phyloP scores from a whole-genome alignment of 139 green algal species.

The Micractinium sp. region DNA sequence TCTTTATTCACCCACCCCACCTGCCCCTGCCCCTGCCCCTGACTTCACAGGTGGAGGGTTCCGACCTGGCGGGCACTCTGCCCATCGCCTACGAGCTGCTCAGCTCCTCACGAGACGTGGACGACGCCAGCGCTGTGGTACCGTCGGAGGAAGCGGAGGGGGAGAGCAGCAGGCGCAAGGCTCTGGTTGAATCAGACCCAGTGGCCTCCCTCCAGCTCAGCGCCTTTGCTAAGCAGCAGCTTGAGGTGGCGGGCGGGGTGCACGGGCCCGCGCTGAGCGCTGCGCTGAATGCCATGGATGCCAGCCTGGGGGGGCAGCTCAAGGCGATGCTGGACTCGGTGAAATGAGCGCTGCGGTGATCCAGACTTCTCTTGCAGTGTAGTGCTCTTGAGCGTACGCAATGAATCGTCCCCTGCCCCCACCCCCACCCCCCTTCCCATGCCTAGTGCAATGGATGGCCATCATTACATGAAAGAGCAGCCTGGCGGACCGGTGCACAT shows the following conservation, averaged over 20 bases:
- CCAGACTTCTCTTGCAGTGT: too few relatives aligned
- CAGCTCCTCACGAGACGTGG: background rate
- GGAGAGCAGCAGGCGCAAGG: slow-evolving; percentile 31
- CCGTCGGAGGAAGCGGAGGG: slow-evolving; percentile 45
- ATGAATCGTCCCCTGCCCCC: too few relatives aligned
- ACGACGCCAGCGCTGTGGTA: slow-evolving; percentile 37
- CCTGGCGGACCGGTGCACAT: too few relatives aligned
- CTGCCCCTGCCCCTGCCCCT: background rate
- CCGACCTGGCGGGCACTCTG: slow-evolving; percentile 20
- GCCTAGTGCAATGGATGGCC: too few relatives aligned
- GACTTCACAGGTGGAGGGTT: slow-evolving; percentile 20
- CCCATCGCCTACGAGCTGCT: slow-evolving; percentile 10
- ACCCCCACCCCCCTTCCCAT: too few relatives aligned
- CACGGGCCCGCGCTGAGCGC: slow-evolving; percentile 36
- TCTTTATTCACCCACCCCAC: background rate
- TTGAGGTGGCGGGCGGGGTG: slow-evolving; percentile 43
- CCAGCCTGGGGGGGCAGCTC: slow-evolving; percentile 42
- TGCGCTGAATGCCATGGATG: slow-evolving; percentile 30
- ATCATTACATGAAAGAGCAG: too few relatives aligned
- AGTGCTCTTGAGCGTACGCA: too few relatives aligned
- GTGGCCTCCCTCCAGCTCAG: slow-evolving; percentile 31
- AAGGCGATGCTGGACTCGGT: slow-evolving; percentile 46
- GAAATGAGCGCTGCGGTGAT: background rate
- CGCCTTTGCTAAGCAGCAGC: slow-evolving; percentile 49
- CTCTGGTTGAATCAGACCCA: slow-evolving; percentile 31